These are phyloP conservation scores for Leishmania turanica DNA, from an alignment of 208 protist genomes.

Conservation along the genomic window DNA sequence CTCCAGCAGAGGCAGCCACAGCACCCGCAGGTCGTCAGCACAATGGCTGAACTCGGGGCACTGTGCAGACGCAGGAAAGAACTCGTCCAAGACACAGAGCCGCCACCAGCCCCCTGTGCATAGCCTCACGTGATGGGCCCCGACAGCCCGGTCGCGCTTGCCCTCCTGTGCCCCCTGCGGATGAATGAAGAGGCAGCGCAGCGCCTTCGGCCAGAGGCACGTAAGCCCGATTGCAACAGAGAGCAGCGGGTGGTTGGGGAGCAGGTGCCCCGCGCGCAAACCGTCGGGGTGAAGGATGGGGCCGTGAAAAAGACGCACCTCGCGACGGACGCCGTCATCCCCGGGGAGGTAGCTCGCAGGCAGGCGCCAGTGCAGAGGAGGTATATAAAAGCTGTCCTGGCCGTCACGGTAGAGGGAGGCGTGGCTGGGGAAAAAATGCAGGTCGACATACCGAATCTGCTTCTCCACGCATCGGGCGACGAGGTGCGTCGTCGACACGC, in stretches of 20 bases:
- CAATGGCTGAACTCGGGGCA: slow-evolving; percentile 40
- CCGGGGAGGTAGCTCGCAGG: slow-evolving; percentile 43
- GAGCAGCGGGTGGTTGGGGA: slow-evolving; percentile 50
- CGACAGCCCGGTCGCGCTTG: slow-evolving; percentile 37
- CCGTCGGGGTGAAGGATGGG: slow-evolving; percentile 31
- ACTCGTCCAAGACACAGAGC: slow-evolving; percentile 48
- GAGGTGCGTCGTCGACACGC: slow-evolving; percentile 12
- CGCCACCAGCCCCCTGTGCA: slow-evolving; percentile 58
- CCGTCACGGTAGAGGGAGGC: slow-evolving; percentile 30
- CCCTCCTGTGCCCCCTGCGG: slow-evolving; percentile 29
- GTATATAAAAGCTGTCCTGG: slow-evolving; percentile 32
- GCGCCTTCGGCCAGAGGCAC: slow-evolving; percentile 25
- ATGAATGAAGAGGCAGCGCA: slow-evolving; percentile 54
- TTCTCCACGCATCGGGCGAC: slow-evolving; percentile 38
- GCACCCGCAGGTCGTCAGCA: slow-evolving; percentile 35
- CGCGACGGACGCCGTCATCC: slow-evolving; percentile 17
- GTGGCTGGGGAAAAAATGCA: slow-evolving; percentile 45
- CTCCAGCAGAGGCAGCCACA: slow-evolving; percentile 77
- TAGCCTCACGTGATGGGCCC: slow-evolving; percentile 58
- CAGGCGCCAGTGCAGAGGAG: slow-evolving; percentile 48
- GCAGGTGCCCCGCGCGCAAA: slow-evolving; percentile 33
- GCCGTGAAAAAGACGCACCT: slow-evolving; percentile 62
- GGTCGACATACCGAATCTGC: slow-evolving; percentile 56
- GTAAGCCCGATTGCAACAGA: slow-evolving; percentile 45
- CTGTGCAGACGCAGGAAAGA: slow-evolving; percentile 36